Percentiles rank a stretch among this genome's conserved stretches.
phyloP scores from a whole-genome alignment of 805 yeast species.

The Kluyveromyces dobzhanskii region DNA sequence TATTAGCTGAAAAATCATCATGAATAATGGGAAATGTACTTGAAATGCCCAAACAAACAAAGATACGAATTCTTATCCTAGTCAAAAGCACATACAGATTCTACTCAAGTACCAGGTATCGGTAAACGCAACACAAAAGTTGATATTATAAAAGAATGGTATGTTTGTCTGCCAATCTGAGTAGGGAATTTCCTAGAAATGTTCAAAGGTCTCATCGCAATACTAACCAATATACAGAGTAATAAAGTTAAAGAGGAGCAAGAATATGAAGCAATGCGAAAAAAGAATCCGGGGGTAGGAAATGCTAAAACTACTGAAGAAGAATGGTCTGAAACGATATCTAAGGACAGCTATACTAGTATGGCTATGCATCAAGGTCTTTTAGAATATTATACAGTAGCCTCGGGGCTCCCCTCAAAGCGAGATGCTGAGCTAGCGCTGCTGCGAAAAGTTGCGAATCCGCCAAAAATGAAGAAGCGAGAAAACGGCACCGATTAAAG shows the following conservation, averaged over 20 bases:
- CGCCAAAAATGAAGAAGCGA: conserved; percentile 2
- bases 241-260: conserved; percentile 57
- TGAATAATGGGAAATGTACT: too few species aligned
- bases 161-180: too few species aligned
- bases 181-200: too few species aligned
- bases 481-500: not conserved
- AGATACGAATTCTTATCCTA: too few species aligned
- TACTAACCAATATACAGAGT: conserved; percentile 34
- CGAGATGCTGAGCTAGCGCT: conserved; percentile 20
- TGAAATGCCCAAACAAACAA: too few species aligned
- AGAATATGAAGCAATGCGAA: conserved; percentile 44
- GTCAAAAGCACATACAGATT: too few species aligned
- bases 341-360: conserved; percentile 24
- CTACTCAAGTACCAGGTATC: too few species aligned
- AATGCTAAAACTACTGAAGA: conserved; percentile 57
- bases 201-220: too few species aligned
- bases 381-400: conserved; percentile 26
- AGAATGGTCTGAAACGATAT: conserved; percentile 57
- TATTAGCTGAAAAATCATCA: too few species aligned
- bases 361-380: conserved; percentile 23
- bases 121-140: too few species aligned
- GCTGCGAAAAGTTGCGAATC: conserved; percentile 20
- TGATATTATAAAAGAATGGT: too few species aligned
- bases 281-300: conserved; percentile 70
- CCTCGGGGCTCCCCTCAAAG: conserved; percentile 15